phyloP scores from a whole-genome alignment of 2,329 filamentous ascomycete genomes.

The Pseudocercospora fijiensis region DNA sequence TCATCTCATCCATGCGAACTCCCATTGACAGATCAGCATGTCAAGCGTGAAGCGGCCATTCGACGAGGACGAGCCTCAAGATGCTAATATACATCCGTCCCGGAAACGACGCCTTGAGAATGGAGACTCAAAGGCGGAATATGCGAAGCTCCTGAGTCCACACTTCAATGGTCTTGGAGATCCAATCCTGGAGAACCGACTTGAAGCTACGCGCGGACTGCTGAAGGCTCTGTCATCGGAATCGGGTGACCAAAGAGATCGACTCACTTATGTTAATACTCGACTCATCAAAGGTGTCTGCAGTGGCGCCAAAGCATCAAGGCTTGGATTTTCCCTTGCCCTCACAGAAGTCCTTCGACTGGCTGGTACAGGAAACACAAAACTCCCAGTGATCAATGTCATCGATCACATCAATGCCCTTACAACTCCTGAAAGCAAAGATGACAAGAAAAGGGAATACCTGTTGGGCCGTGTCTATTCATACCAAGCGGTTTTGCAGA shows the following conservation, averaged over 20 bases:
- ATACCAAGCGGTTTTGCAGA: slow-evolving; percentile 79
- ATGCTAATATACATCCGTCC: slow-evolving; percentile 32
- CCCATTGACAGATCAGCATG: slow-evolving; percentile 18
- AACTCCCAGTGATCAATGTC: slow-evolving; percentile 31
- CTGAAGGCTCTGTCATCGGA: slow-evolving; percentile 44
- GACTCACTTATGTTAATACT: slow-evolving; percentile 43
- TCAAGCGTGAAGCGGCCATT: slow-evolving; percentile 29
- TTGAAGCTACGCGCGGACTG: slow-evolving; percentile 48
- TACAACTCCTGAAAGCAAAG: slow-evolving; percentile 54
- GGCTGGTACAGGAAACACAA: slow-evolving; percentile 41
- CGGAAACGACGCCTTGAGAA: slow-evolving; percentile 38
- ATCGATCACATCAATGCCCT: slow-evolving; percentile 54
- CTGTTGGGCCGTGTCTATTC: slow-evolving; percentile 85
- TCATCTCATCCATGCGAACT: neutral
- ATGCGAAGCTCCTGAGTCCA: slow-evolving; percentile 45
- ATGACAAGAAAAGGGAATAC: slow-evolving; percentile 81
- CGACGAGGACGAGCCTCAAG: slow-evolving; percentile 19
- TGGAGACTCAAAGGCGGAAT: slow-evolving; percentile 43
- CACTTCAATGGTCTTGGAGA: slow-evolving; percentile 46
- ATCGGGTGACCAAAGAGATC: slow-evolving; percentile 39
- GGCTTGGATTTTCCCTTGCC: slow-evolving; percentile 85
- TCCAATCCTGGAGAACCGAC: slow-evolving; percentile 45
- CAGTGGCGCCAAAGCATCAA: slow-evolving; percentile 83
- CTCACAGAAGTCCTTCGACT: slow-evolving; percentile 77
- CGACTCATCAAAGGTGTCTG: slow-evolving; percentile 80